Evolutionary conservation across 495 filamentous ascomycete species (phyloP), one percentile per base, ranked within the genome.

Genomic region (Immersiella caudata): DNA sequence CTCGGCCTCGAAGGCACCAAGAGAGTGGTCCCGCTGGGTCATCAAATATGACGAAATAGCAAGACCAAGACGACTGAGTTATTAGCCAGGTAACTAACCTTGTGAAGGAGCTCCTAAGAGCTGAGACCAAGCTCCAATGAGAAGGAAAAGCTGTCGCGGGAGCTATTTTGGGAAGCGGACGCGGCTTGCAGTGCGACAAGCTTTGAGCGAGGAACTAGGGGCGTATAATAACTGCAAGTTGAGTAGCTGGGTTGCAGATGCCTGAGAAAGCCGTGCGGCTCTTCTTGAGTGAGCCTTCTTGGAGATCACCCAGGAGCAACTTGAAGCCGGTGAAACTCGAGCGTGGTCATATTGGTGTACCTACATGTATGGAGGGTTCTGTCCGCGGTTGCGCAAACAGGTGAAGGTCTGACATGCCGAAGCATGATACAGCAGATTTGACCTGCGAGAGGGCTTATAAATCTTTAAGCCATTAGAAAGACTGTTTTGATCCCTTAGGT

Each of bases 131-230:
- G n/a, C n/a, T n/a, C n/a, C n/a, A n/a, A 2, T 24, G 6, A 14
- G 21, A 52, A 14, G 12, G 52, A 24, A 8, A 7, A 26, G 24
- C 49, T 52, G 21, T 55, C n/a, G 52, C 9, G 52, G 9, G 52
- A 22, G 6, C 52, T 55, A 55, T 55, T 55, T 55, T 26, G 20
- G 52, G 52, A 55, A 14, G 20, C 2, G 52, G 40, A 55, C 52
- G 52, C 25, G 52, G 52, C 52, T n/a, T 55, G 52, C 52, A 55
- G 20, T n/a, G 9, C 52, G 52, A 24, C 22, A 55, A 55, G 52
- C 52, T 55, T 26, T 55, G 21, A 22, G 40, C 52, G 20, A 11
- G 7, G 20, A 55, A 26, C 21, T 22, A 55, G 52, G 20, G 52
- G 52, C 25, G 52, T 55, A n/a, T n/a, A 6, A 18, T 18, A 55